Percentiles rank a stretch among this genome's conserved stretches.
Evolutionary conservation across 2,329 filamentous ascomycete species (phyloP).

Genomic region (Dothistroma septosporum): DNA sequence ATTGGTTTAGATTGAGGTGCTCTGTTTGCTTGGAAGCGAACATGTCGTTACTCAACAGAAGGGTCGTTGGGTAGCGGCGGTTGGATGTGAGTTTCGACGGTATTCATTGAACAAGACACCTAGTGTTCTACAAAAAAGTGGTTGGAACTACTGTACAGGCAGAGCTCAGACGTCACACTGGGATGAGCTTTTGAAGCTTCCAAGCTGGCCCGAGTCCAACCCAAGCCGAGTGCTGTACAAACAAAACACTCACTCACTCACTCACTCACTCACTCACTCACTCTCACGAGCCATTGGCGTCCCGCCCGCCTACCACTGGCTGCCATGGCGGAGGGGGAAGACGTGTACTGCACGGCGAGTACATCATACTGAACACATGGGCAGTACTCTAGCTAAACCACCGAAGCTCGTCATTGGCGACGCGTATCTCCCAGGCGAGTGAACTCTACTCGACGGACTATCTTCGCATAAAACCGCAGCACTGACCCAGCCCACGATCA

Average conservation of each 20-base stretch:
- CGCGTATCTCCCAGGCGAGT: slow-evolving; percentile 78
- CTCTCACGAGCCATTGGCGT: background rate
- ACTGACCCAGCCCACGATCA: slow-evolving; percentile 16
- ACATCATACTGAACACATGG: background rate
- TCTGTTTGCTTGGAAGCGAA: too few relatives aligned
- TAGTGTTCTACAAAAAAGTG: too few relatives aligned
- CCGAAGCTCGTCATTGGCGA: slow-evolving; percentile 84
- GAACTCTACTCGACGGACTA: slow-evolving; percentile 18
- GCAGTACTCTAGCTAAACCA: background rate
- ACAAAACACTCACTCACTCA: background rate
- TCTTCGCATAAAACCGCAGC: slow-evolving; percentile 25
- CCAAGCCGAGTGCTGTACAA: background rate
- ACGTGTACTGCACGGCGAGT: slow-evolving; percentile 64
- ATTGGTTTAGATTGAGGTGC: too few relatives aligned
- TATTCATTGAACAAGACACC: too few relatives aligned
- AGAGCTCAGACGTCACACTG: too few relatives aligned
- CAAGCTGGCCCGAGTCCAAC: background rate
- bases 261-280: too few relatives aligned
- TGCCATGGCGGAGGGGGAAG: slow-evolving; percentile 41
- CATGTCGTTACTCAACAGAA: too few relatives aligned
- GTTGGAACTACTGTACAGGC: too few relatives aligned
- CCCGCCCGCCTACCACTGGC: background rate
- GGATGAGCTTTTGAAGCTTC: too few relatives aligned
- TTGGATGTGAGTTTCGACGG: too few relatives aligned
- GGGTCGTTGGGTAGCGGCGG: too few relatives aligned